Evolutionary conservation across 164 flowering plant genomes (phyloP).

Genomic region (Akebia trifoliata): DNA sequence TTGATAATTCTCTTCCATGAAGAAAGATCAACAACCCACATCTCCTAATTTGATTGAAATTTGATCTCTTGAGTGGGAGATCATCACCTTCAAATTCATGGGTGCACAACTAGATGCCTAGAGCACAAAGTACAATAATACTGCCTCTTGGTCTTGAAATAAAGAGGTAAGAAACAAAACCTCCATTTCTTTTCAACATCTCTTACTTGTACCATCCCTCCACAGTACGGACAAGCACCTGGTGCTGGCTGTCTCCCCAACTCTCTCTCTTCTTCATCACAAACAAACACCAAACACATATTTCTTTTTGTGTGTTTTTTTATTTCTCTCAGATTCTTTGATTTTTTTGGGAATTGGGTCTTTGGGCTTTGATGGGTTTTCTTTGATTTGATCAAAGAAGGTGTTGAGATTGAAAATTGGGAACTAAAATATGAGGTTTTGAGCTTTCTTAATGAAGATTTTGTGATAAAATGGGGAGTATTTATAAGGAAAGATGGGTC

Average conservation of each 20-base stretch:
- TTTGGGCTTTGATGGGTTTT: not conserved
- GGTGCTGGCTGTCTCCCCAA: slow-evolving; percentile 58
- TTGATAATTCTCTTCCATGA: not conserved
- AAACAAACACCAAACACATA: slow-evolving; percentile 81
- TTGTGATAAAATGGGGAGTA: slow-evolving; percentile 2
- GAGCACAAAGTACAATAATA: slow-evolving; percentile 54
- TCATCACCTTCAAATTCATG: no score
- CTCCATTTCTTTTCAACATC: slow-evolving; percentile 73
- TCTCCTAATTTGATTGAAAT: no score
- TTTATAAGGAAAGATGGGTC: not conserved
- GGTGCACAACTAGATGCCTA: slow-evolving; percentile 36
- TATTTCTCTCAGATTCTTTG: not conserved
- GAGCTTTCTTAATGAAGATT: not conserved
- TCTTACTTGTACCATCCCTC: slow-evolving; percentile 63
- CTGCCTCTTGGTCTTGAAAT: slow-evolving; percentile 52
- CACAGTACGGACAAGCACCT: slow-evolving; percentile 81
- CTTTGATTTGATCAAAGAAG: not conserved
- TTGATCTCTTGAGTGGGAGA: no score
- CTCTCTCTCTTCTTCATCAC: slow-evolving; percentile 72
- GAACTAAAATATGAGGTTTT: not conserved
- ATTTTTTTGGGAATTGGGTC: not conserved
- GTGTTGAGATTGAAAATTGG: not conserved
- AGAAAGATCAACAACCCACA: slow-evolving; percentile 1
- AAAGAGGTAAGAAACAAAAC: slow-evolving; percentile 67
- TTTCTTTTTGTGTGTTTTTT: slow-evolving; percentile 38